A percentile compares a stretch with the other conserved stretches of the same genome.
Conservation (phyloP, 495 filamentous ascomycete species). For the Pyronema domesticum region DNA sequence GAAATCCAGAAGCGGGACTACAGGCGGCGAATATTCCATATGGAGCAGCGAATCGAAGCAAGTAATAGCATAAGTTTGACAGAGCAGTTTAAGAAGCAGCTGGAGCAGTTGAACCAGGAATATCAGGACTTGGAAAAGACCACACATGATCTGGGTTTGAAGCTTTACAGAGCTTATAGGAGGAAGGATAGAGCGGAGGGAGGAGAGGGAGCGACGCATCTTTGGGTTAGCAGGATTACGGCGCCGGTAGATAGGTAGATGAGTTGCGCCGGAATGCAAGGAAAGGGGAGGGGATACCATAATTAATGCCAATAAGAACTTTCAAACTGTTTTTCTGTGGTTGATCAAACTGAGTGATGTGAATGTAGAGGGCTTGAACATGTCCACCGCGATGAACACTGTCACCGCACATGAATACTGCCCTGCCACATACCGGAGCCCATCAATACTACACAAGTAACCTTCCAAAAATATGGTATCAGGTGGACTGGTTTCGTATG, state of each 20-base stretch:
- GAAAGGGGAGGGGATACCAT: too few relatives aligned
- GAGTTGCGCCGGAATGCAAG: too few relatives aligned
- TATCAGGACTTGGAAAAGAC: constrained; percentile 62
- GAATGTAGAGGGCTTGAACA: too few relatives aligned
- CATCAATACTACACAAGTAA: too few relatives aligned
- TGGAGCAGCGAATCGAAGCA: constrained; percentile 34
- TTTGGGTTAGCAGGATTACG: constrained; percentile 53
- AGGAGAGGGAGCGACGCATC: constrained; percentile 45
- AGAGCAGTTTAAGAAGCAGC: constrained; percentile 52
- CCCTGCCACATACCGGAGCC: too few relatives aligned
- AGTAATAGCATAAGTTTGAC: constrained; percentile 40
- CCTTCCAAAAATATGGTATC: too few relatives aligned
- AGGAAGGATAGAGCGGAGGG: constrained; percentile 43
- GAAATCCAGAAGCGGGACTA: constrained; percentile 1
- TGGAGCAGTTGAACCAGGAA: constrained; percentile 51
- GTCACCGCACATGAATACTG: too few relatives aligned
- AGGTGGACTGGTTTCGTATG: too few relatives aligned
- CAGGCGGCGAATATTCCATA: constrained; percentile 12
- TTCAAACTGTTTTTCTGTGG: too few relatives aligned
- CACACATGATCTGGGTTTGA: constrained; percentile 73
- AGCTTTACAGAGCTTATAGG: constrained; percentile 64
- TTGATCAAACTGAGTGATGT: too few relatives aligned
- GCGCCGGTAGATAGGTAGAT: neutral
- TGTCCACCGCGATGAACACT: too few relatives aligned
- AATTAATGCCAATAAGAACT: too few relatives aligned